These are phyloP conservation scores for Talaromyces sp. DNA, from an alignment of 2,329 filamentous ascomycete species.

Conservation along the genomic window DNA sequence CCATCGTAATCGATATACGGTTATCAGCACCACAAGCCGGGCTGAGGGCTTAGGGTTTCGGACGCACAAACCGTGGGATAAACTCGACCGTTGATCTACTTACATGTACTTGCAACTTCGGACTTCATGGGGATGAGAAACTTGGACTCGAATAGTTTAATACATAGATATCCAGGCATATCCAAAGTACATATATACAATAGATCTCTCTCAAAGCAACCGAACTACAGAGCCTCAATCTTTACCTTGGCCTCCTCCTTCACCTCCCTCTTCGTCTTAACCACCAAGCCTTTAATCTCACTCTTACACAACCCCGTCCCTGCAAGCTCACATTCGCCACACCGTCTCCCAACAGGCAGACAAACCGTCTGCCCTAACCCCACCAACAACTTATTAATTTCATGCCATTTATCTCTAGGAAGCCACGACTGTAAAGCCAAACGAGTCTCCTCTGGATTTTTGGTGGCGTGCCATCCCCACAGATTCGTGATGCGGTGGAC, in stretches of 20 bases:
- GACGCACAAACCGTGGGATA: no score
- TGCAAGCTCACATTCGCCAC: slow-evolving; percentile 80
- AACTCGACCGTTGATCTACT: no score
- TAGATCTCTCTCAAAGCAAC: no score
- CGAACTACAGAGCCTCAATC: not conserved
- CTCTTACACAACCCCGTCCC: slow-evolving; percentile 69
- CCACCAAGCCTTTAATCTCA: slow-evolving; percentile 61
- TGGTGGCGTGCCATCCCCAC: slow-evolving; percentile 85
- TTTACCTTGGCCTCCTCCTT: slow-evolving; percentile 21
- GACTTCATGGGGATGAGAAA: no score
- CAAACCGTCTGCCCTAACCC: slow-evolving; percentile 85
- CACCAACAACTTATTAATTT: slow-evolving; percentile 86
- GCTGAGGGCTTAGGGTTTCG: no score
- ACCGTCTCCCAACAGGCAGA: slow-evolving; percentile 70
- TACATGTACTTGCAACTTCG: no score
- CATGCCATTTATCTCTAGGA: slow-evolving; percentile 78
- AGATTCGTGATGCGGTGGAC: slow-evolving; percentile 92
- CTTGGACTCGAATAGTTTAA: no score
- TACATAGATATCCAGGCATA: no score
- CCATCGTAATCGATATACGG: no score
- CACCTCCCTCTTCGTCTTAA: slow-evolving; percentile 48
- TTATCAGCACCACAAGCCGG: no score
- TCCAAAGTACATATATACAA: not conserved
- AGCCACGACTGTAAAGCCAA: slow-evolving; percentile 73
- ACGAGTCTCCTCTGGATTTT: slow-evolving; percentile 76